A percentile compares a stretch with the other conserved stretches of the same genome.
phyloP scores from a whole-genome alignment of 176 grass and related monocot genomes.

The Aegilops bicornis region DNA sequence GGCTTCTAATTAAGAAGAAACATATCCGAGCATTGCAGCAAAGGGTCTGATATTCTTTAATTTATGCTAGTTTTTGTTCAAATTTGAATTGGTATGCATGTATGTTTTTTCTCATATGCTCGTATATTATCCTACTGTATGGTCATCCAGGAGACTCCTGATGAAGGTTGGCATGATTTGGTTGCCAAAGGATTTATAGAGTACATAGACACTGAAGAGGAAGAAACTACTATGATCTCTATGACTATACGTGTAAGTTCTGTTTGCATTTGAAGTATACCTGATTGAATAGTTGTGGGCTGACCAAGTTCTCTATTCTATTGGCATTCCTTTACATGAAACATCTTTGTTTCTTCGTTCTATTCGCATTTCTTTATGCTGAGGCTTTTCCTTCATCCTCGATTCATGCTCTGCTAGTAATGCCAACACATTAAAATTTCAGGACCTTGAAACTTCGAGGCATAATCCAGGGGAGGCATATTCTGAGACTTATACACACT shows the following conservation, averaged over 20 bases:
- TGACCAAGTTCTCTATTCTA: not conserved
- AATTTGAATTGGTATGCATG: conserved; percentile 4
- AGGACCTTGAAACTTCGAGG: conserved; percentile 81
- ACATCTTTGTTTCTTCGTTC: not conserved
- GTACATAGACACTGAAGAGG: conserved; percentile 96
- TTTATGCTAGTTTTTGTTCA: conserved; percentile 16
- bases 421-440: conserved; percentile 33
- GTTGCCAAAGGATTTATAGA: conserved; percentile 96
- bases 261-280: conserved; percentile 4
- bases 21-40: conserved; percentile 90
- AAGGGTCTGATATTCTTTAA: conserved; percentile 52
- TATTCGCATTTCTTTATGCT: not conserved
- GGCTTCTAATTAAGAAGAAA: conserved; percentile 85
- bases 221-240: conserved; percentile 97
- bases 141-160: conserved; percentile 78
- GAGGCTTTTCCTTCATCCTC: conserved; percentile 18
- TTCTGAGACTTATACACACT: conserved; percentile 86
- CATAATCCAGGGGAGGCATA: conserved; percentile 75
- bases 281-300: conserved; percentile 4
- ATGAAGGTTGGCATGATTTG: conserved; percentile 94
- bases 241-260: conserved; percentile 94
- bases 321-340: not conserved
- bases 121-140: conserved; percentile 10
- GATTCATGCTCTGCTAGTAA: conserved; percentile 35
- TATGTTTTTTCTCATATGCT: conserved; percentile 26